Conservation (phyloP, 805 yeast genomes). For the Barnettozyma wickerhamii region DNA sequence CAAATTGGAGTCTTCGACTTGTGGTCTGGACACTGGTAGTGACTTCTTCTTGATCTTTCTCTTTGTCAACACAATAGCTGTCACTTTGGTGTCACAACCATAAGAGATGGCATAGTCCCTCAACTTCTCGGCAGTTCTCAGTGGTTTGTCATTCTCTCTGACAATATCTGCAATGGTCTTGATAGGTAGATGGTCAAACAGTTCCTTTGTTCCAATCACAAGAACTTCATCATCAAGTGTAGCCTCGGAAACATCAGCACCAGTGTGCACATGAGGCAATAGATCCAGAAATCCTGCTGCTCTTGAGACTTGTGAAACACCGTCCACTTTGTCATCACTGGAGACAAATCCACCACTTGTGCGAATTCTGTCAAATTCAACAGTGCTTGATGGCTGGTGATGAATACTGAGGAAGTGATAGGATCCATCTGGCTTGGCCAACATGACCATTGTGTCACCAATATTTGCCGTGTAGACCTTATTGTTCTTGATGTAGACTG, state of each 20-base stretch:
- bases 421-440: conserved; percentile 80
- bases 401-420: conserved; percentile 64
- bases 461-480: conserved; percentile 76
- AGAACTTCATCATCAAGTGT: conserved; percentile 75
- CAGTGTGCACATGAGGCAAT: conserved; percentile 84
- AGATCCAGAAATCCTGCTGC: conserved; percentile 88
- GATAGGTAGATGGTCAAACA: conserved; percentile 81
- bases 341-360: conserved; percentile 90
- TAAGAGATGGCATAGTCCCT: conserved; percentile 93
- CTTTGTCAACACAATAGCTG: conserved; percentile 75
- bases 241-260: conserved; percentile 70
- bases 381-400: conserved; percentile 78
- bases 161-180: conserved; percentile 90
- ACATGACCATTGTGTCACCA: conserved; percentile 84
- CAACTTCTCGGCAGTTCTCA: conserved; percentile 86
- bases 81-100: conserved; percentile 75
- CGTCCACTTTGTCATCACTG: conserved; percentile 80
- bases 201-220: conserved; percentile 73
- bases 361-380: conserved; percentile 81
- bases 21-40: conserved; percentile 39
- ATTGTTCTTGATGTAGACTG: conserved; percentile 70
- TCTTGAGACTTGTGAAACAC: conserved; percentile 76
- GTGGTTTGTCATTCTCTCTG: conserved; percentile 76
- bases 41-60: conserved; percentile 42
- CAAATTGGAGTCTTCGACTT: conserved; percentile 69